A percentile compares a stretch with the other conserved stretches of the same genome.
phyloP scores from a whole-genome alignment of 495 filamentous ascomycete genomes.

The Penicillium maclennaniae region DNA sequence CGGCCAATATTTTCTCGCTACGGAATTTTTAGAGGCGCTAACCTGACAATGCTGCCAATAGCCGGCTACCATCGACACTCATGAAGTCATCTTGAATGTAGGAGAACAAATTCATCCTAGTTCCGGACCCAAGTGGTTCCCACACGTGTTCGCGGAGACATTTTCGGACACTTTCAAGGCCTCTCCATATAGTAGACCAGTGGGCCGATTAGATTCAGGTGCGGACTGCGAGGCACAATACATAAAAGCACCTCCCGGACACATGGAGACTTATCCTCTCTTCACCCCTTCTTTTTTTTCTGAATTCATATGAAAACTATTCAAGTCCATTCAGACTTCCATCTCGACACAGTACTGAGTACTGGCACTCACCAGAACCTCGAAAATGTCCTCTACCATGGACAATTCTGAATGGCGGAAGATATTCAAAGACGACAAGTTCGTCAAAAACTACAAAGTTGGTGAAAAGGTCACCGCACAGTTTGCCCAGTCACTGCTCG shows the following conservation, averaged over 20 bases:
- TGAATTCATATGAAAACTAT: neutral
- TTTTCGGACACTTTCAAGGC: constrained; percentile 30
- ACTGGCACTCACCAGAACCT: neutral
- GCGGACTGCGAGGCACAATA: neutral
- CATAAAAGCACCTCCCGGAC: neutral
- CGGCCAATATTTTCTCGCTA: neutral
- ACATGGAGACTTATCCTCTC: neutral
- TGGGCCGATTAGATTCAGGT: neutral
- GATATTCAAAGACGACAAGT: constrained; percentile 28
- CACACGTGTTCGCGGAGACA: constrained; percentile 20
- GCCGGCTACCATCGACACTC: neutral
- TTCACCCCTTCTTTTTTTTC: neutral
- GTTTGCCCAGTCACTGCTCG: constrained; percentile 29
- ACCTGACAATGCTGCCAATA: neutral
- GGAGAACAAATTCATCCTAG: no score
- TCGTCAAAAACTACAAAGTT: constrained; percentile 28
- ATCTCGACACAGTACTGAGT: neutral
- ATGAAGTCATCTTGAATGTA: neutral
- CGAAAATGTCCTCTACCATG: constrained; percentile 2
- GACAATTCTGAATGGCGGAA: constrained; percentile 5
- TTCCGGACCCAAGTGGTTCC: neutral
- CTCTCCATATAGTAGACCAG: neutral
- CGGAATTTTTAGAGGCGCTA: neutral
- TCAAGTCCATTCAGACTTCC: neutral
- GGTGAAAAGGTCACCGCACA: constrained; percentile 31